Evolutionary conservation across 2,329 filamentous ascomycete genomes (phyloP).

Genomic region (Botrytis tulipae): DNA sequence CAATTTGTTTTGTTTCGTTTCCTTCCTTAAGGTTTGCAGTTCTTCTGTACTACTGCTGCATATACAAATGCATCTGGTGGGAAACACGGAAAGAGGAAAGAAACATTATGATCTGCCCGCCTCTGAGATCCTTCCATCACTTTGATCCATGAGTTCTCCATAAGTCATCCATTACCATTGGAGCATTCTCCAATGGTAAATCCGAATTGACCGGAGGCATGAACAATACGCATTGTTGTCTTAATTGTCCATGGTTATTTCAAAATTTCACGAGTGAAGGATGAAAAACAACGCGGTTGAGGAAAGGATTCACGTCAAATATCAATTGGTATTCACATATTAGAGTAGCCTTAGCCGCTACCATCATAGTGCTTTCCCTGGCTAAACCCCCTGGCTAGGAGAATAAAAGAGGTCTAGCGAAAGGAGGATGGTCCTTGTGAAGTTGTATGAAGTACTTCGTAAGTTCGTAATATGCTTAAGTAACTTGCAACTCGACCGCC

Average conservation of each 20-base stretch:
- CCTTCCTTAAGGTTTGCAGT: not conserved
- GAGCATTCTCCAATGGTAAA: not conserved
- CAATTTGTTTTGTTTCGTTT: not conserved
- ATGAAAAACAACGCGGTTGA: not conserved
- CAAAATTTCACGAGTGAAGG: not conserved
- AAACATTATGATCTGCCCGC: not conserved
- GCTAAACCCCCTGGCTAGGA: not conserved
- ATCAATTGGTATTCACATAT: not conserved
- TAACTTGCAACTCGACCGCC: not conserved
- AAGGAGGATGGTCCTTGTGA: not conserved
- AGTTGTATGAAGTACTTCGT: too few relatives aligned
- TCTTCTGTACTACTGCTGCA: conserved; percentile 3
- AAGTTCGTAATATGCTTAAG: not conserved
- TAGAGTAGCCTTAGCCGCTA: not conserved
- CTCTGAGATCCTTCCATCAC: not conserved
- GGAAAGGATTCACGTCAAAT: conserved; percentile 12
- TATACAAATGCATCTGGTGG: not conserved
- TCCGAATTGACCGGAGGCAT: not conserved
- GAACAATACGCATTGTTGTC: not conserved
- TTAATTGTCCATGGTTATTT: not conserved
- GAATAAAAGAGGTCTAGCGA: not conserved
- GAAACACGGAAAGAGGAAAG: not conserved
- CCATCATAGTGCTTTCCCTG: conserved; percentile 2
- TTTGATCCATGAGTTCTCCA: conserved; percentile 4
- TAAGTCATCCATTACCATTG: not conserved